These are phyloP conservation scores for Aureobasidium melanogenum DNA, from an alignment of 2,329 filamentous ascomycete species.

Conservation along the genomic window DNA sequence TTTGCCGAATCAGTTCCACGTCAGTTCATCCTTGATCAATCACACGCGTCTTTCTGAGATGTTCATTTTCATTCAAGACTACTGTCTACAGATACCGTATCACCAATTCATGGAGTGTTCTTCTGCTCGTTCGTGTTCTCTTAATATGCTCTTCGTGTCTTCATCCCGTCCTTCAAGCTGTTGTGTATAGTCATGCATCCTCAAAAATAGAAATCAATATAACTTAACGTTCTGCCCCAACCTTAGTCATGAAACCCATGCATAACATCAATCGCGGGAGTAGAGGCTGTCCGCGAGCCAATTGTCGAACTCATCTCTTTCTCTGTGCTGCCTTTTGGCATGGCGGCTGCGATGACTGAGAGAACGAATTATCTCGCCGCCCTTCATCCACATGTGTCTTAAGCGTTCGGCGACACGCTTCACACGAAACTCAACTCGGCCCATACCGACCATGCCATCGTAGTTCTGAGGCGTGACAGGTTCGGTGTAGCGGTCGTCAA, in stretches of 20 bases:
- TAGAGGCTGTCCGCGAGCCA: constrained; percentile 19
- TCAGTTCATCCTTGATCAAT: no score
- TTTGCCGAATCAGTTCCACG: not conserved
- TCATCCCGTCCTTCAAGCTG: not conserved
- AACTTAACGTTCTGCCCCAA: not conserved
- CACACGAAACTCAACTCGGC: constrained; percentile 31
- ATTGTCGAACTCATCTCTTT: constrained; percentile 16
- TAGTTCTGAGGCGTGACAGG: constrained; percentile 15
- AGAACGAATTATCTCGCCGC: constrained; percentile 25
- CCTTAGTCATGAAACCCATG: not conserved
- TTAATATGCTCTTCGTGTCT: not conserved
- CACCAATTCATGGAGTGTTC: not conserved
- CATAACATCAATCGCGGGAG: constrained; percentile 4
- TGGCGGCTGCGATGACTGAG: constrained; percentile 9
- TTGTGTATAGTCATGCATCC: not conserved
- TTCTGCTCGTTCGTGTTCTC: not conserved
- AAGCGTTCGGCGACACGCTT: constrained; percentile 32
- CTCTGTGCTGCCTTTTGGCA: not conserved
- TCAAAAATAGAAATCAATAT: not conserved
- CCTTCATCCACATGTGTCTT: constrained; percentile 26
- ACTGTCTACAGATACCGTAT: not conserved
- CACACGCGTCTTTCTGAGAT: not conserved
- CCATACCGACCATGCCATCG: constrained; percentile 29
- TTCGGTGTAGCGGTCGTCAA: constrained; percentile 4
- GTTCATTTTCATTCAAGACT: not conserved